Percentiles rank a stretch among this genome's conserved stretches.
phyloP scores from a whole-genome alignment of 169 alveolate genomes.

The Amoebophrya sp. region DNA sequence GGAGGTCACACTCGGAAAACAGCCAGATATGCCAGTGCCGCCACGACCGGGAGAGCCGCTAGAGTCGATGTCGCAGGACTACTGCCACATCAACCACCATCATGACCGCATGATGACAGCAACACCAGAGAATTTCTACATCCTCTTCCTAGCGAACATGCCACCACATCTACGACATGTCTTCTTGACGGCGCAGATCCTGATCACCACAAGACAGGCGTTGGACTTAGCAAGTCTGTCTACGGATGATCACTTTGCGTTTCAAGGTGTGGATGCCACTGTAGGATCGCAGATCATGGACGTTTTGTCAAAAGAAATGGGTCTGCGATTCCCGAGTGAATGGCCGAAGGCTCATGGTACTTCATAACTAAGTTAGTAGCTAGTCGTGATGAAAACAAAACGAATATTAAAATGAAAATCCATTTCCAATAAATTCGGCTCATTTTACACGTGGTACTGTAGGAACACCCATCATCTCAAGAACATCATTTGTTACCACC shows the following conservation, averaged over 20 bases:
- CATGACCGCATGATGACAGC: constrained; percentile 26
- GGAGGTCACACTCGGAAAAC: not conserved
- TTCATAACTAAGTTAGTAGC: no score
- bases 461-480: no score
- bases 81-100: not conserved
- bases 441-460: no score
- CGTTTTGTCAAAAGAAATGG: constrained; percentile 18
- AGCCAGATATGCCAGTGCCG: constrained; percentile 23
- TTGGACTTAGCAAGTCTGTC: constrained; percentile 21
- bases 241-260: constrained; percentile 23
- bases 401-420: no score
- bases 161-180: constrained; percentile 26
- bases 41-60: constrained; percentile 29
- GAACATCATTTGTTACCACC: no score
- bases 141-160: not conserved
- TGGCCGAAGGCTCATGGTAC: constrained; percentile 33
- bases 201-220: constrained; percentile 28
- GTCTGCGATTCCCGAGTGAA: constrained; percentile 15
- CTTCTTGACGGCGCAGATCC: constrained; percentile 2
- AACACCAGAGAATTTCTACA: constrained; percentile 14
- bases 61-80: constrained; percentile 20
- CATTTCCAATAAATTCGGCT: no score
- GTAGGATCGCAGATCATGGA: constrained; percentile 30
- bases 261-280: constrained; percentile 34
- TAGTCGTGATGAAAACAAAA: no score